phyloP scores from a whole-genome alignment of 441 rosid genomes.

The Geranium incanum region DNA sequence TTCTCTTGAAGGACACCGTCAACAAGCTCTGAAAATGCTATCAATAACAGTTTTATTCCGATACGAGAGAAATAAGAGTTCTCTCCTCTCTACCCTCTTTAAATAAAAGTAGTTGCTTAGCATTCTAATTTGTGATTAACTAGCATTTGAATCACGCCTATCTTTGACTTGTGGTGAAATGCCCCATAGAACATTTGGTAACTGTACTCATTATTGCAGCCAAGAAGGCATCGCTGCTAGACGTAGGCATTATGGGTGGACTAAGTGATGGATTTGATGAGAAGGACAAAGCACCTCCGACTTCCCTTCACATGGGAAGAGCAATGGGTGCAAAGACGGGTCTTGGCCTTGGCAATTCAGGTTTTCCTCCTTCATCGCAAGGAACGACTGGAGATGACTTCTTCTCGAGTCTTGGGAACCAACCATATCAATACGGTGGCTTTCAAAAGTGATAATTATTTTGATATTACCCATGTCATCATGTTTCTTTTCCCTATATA shows the following conservation, averaged over 20 bases:
- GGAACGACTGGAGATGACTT: slow-evolving; percentile 43
- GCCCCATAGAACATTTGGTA: not conserved
- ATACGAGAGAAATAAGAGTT: no score
- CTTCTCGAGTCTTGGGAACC: slow-evolving; percentile 60
- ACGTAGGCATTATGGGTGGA: slow-evolving; percentile 64
- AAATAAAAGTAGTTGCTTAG: no score
- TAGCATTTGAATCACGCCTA: not conserved
- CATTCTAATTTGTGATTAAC: not conserved
- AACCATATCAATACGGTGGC: slow-evolving; percentile 54
- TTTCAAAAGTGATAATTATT: slow-evolving; percentile 39
- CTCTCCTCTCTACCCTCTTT: no score
- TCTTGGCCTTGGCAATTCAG: slow-evolving; percentile 43
- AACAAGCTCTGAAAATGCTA: no score
- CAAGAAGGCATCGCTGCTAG: slow-evolving; percentile 80
- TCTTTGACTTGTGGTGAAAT: not conserved
- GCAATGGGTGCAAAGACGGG: slow-evolving; percentile 84
- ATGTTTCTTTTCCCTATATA: slow-evolving; percentile 14
- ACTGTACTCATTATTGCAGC: slow-evolving; percentile 42
- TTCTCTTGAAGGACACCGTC: no score
- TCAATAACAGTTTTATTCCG: no score
- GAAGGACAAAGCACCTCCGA: slow-evolving; percentile 48
- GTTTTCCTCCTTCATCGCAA: slow-evolving; percentile 33
- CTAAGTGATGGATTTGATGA: slow-evolving; percentile 49
- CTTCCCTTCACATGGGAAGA: slow-evolving; percentile 67
- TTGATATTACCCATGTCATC: no score